Evolutionary conservation across 2,329 filamentous ascomycete genomes (phyloP).

Genomic region (Purpureocillium lavendulum): DNA sequence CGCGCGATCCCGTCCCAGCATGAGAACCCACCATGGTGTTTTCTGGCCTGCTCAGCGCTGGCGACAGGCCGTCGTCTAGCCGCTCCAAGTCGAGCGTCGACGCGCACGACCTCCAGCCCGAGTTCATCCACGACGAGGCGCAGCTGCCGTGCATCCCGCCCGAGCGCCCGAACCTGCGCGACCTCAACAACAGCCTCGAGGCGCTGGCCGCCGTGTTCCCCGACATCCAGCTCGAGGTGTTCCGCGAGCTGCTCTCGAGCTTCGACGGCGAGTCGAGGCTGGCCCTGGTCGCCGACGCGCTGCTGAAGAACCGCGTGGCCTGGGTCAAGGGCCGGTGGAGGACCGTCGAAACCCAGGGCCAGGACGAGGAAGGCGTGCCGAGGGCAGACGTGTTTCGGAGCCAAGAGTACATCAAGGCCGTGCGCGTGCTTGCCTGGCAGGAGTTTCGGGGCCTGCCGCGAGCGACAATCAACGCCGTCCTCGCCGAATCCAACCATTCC

Average conservation of each 20-base stretch:
- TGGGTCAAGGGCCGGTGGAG: conserved; percentile 65
- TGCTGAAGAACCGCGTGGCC: conserved; percentile 62
- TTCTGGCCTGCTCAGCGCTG: conserved; percentile 36
- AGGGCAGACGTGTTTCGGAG: conserved; percentile 60
- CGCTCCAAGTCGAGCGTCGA: conserved; percentile 20
- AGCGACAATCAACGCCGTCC: conserved; percentile 67
- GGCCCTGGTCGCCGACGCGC: conserved; percentile 66
- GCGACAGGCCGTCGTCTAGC: conserved; percentile 25
- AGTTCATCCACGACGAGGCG: conserved; percentile 47
- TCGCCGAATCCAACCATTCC: conserved; percentile 73
- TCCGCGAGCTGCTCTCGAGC: conserved; percentile 69
- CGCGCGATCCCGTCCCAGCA: conserved; percentile 13
- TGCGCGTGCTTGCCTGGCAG: conserved; percentile 57
- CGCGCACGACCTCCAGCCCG: conserved; percentile 19
- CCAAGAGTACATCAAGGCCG: conserved; percentile 58
- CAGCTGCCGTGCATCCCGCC: conserved; percentile 39
- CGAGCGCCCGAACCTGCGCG: conserved; percentile 54
- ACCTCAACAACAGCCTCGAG: conserved; percentile 62
- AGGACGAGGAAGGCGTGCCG: conserved; percentile 32
- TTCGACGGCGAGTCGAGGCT: conserved; percentile 71
- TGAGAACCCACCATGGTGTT: conserved; percentile 39
- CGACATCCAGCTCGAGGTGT: conserved; percentile 72
- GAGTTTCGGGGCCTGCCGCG: conserved; percentile 70
- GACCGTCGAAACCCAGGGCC: conserved; percentile 28
- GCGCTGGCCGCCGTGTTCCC: conserved; percentile 67